These are phyloP conservation scores for Heimioporus sp. DNA, from an alignment of 768 basidiomycete species.

Conservation along the genomic window DNA sequence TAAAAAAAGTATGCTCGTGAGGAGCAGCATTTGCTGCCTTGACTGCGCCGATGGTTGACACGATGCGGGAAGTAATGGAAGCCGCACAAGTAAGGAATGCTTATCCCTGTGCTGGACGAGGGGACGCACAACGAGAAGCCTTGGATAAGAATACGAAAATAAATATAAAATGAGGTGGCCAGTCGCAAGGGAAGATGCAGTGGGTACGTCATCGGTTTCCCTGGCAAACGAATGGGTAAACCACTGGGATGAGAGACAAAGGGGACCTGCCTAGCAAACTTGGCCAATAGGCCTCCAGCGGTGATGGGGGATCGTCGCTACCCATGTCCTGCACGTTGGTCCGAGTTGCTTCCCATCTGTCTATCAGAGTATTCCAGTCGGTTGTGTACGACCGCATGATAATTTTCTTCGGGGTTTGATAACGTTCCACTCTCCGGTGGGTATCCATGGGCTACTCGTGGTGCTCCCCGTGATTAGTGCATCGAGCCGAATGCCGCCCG, in stretches of 20 bases:
- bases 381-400: slow-evolving; percentile 59
- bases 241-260: neutral
- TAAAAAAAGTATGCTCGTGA: slow-evolving; percentile 51
- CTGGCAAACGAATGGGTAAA: slow-evolving; percentile 39
- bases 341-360: slow-evolving; percentile 59
- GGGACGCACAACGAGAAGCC: slow-evolving; percentile 64
- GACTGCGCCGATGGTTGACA: slow-evolving; percentile 80
- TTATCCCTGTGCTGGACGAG: slow-evolving; percentile 68
- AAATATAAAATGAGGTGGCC: slow-evolving; percentile 80
- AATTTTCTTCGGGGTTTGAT: slow-evolving; percentile 71
- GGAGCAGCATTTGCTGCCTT: slow-evolving; percentile 85
- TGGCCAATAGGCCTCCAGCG: slow-evolving; percentile 90
- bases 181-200: slow-evolving; percentile 76
- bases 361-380: slow-evolving; percentile 92
- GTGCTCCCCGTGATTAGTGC: slow-evolving; percentile 71
- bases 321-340: slow-evolving; percentile 32
- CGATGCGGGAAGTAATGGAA: slow-evolving; percentile 75
- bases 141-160: slow-evolving; percentile 71
- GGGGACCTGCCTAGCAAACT: slow-evolving; percentile 68
- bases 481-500: too few relatives aligned
- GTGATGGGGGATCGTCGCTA: slow-evolving; percentile 54
- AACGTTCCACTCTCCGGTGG: slow-evolving; percentile 80
- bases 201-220: slow-evolving; percentile 92
- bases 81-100: slow-evolving; percentile 64
- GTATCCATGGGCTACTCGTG: slow-evolving; percentile 82